These are phyloP conservation scores for Schizochytrium sp. DNA, from an alignment of 108 stramenopile species.

Conservation along the genomic window DNA sequence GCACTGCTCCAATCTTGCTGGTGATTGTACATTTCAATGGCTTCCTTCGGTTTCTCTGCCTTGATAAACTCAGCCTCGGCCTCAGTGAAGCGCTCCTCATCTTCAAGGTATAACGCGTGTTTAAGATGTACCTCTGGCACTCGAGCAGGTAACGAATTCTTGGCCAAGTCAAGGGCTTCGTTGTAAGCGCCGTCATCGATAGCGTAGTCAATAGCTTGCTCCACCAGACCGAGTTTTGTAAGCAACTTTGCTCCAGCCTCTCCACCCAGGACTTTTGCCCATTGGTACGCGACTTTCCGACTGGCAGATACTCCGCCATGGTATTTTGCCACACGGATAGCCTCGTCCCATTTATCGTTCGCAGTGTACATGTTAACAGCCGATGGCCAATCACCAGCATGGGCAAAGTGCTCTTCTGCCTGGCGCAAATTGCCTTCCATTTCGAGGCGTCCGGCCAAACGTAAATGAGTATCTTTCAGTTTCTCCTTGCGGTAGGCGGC, in stretches of 20 bases:
- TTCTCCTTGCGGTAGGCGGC: constrained; percentile 69
- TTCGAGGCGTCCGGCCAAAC: constrained; percentile 76
- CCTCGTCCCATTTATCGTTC: constrained; percentile 77
- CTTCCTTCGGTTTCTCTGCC: constrained; percentile 79
- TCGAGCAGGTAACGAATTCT: constrained; percentile 64
- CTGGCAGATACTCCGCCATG: constrained; percentile 75
- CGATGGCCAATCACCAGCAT: constrained; percentile 77
- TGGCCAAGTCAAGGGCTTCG: constrained; percentile 76
- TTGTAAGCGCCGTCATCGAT: constrained; percentile 74
- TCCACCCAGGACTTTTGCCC: constrained; percentile 75
- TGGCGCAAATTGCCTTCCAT: constrained; percentile 72
- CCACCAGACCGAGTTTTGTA: constrained; percentile 75
- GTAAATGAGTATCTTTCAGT: constrained; percentile 77
- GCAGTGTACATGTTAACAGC: constrained; percentile 80
- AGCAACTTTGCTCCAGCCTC: constrained; percentile 77
- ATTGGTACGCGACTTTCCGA: constrained; percentile 77
- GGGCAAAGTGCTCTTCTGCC: constrained; percentile 78
- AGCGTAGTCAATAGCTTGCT: constrained; percentile 78
- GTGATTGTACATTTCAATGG: constrained; percentile 82
- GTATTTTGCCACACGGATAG: constrained; percentile 76
- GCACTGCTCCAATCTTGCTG: constrained; percentile 76
- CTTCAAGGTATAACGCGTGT: constrained; percentile 76
- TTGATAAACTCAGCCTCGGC: constrained; percentile 79
- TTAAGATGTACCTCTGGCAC: constrained; percentile 75
- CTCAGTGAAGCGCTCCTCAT: constrained; percentile 76